Percentiles rank a stretch among this genome's conserved stretches.
These are phyloP conservation scores for Calonectria pseudoreteaudii DNA, from an alignment of 2,329 filamentous ascomycete genomes.

Conservation along the genomic window DNA sequence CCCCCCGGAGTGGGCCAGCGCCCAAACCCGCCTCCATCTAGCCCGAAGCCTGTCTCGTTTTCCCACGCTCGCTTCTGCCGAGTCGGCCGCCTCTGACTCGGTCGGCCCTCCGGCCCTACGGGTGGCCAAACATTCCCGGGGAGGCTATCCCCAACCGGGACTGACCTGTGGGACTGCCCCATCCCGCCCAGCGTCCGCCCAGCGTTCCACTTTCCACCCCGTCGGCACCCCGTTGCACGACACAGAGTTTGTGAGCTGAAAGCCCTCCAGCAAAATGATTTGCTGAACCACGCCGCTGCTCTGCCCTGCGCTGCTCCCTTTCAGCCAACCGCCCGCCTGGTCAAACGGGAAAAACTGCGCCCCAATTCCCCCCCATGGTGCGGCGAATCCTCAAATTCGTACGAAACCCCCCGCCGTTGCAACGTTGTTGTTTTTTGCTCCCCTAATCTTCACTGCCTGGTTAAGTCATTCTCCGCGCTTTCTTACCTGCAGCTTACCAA, in stretches of 20 bases:
- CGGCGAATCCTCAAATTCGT: not conserved
- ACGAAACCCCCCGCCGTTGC: not conserved
- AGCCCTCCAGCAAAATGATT: not conserved
- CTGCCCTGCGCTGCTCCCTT: not conserved
- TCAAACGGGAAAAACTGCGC: not conserved
- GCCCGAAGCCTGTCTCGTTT: not conserved
- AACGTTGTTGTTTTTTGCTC: not conserved
- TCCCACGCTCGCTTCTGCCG: constrained; percentile 2
- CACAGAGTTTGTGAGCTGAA: not conserved
- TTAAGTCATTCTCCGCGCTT: not conserved
- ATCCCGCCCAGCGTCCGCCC: not conserved
- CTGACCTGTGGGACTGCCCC: not conserved
- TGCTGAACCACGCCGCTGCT: not conserved
- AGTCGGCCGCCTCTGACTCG: not conserved
- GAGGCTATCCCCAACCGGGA: not conserved
- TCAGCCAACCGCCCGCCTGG: not conserved
- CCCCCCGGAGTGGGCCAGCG: not conserved
- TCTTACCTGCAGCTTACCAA: not conserved
- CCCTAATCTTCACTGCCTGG: not conserved
- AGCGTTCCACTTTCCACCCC: too few relatives aligned
- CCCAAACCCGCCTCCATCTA: not conserved
- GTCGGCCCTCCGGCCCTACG: not conserved
- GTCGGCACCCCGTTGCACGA: not conserved
- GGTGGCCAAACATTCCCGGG: not conserved
- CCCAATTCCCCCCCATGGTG: not conserved